Evolutionary conservation across 1,284 basidiomycete genomes (phyloP), one percentile per base, ranked within the genome.

Genomic region (Trichosporon sp.): DNA sequence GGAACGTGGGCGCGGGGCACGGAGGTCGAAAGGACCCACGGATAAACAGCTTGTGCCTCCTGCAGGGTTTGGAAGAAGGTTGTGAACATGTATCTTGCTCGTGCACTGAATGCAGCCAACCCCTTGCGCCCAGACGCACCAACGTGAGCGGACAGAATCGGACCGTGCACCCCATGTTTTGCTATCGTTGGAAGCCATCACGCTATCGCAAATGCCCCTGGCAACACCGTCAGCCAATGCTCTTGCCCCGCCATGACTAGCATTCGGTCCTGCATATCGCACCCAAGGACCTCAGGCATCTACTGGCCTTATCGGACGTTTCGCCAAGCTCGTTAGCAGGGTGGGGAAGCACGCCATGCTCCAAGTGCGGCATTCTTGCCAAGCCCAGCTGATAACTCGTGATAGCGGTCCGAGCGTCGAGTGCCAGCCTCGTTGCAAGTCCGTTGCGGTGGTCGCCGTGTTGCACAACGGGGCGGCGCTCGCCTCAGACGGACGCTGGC

Each of bases 1-100:
- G 51, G 51, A 54, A 54, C 51, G 19, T 54, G 51, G 51, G n/a
- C 51, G 19, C 11, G n/a, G 51, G 19, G 51, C 48, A 51, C 19
- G n/a, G 19, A 51, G 19, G 51, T 10, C n/a, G 19, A 19, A 26
- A 26, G 51, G 51, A 21, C n/a, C 19, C 21, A 19, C 51, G n/a
- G 51, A 12, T 54, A 26, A 54, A 54, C 19, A 21, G 16, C 6
- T 7, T 54, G 51, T 26, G 51, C 51, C 51, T 54, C 51, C 51
- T 54, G 51, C 51, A 54, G 51, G 51, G 51, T 19, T 16, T 11
- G 51, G 21, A 26, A 16, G 51, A 26, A 26, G 19, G 43, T n/a
- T 46, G 43, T 46, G 43, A n/a, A 4, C 16, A 14, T n/a, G 16
- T 46, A 46, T n/a, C 43, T n/a, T n/a, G 2, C 43, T 46, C n/a